Conservation (phyloP, 2,329 filamentous ascomycete genomes). For the Epichloe bromicola region DNA sequence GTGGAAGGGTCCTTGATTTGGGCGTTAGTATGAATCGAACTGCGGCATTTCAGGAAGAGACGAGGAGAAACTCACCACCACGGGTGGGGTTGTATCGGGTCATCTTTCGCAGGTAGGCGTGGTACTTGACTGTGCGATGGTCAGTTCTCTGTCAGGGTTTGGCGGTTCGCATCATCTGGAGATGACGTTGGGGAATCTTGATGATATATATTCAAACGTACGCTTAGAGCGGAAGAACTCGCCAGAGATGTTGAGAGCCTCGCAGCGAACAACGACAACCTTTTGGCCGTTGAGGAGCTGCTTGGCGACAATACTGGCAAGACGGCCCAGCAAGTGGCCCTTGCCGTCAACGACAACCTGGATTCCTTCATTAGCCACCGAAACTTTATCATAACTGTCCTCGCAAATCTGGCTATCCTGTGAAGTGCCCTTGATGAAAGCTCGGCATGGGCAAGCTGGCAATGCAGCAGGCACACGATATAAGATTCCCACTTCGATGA, state of each 20-base stretch:
- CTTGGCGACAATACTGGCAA: constrained; percentile 97
- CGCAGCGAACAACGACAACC: constrained; percentile 97
- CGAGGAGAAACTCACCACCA: constrained; percentile 56
- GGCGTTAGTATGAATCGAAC: constrained; percentile 17
- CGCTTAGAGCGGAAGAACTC: constrained; percentile 99
- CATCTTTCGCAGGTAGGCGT: constrained; percentile 99
- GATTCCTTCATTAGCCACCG: constrained; percentile 13
- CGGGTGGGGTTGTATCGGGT: constrained; percentile 99
- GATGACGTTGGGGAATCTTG: not conserved
- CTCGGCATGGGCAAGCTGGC: not conserved
- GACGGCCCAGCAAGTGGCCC: constrained; percentile 98
- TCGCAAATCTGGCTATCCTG: not conserved
- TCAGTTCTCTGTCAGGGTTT: constrained; percentile 29
- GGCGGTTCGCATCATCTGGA: not conserved
- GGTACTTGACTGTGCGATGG: constrained; percentile 84
- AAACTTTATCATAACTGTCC: constrained; percentile 4
- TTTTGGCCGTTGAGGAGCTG: constrained; percentile 98
- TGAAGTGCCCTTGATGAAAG: not conserved
- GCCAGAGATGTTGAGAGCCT: constrained; percentile 99
- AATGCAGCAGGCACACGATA: constrained; percentile 2
- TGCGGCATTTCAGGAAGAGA: constrained; percentile 5
- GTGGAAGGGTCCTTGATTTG: constrained; percentile 78
- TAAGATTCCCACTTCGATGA: not conserved
- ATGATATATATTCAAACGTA: constrained; percentile 46
- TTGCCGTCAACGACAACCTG: constrained; percentile 99